Conservation (phyloP, 805 yeast genomes). For the Ogataea paraovalis region DNA sequence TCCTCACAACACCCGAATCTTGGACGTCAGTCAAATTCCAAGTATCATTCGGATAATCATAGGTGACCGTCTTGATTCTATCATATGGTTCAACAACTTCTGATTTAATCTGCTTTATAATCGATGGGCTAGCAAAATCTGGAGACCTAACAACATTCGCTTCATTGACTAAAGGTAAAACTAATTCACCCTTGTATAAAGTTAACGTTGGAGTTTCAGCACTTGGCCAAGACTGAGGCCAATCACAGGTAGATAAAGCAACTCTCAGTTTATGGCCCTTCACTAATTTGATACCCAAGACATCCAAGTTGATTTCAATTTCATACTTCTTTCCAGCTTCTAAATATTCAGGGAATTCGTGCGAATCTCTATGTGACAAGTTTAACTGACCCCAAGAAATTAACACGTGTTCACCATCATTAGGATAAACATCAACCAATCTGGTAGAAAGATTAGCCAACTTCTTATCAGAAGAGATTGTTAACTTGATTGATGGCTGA, state of each 20-base stretch:
- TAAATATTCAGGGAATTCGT: constrained; percentile 38
- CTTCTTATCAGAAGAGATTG: constrained; percentile 34
- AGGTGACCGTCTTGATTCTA: constrained; percentile 25
- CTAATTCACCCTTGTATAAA: constrained; percentile 29
- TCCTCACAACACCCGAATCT: constrained; percentile 33
- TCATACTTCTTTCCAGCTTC: constrained; percentile 32
- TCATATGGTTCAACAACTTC: constrained; percentile 24
- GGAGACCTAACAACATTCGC: constrained; percentile 18
- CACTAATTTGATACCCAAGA: constrained; percentile 33
- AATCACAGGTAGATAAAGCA: constrained; percentile 41
- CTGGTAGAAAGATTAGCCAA: constrained; percentile 39
- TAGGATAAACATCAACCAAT: constrained; percentile 38
- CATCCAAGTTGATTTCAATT: constrained; percentile 35
- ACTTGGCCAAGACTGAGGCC: constrained; percentile 48
- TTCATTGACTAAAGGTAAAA: constrained; percentile 28
- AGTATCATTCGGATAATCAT: constrained; percentile 32
- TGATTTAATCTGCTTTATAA: constrained; percentile 27
- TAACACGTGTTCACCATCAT: constrained; percentile 34
- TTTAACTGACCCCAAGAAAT: constrained; percentile 46
- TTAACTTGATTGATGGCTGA: constrained; percentile 32
- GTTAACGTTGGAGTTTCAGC: constrained; percentile 38
- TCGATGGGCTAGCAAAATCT: constrained; percentile 28
- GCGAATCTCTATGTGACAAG: constrained; percentile 37
- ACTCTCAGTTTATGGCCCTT: constrained; percentile 38
- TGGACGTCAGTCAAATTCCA: constrained; percentile 34